These are phyloP conservation scores for Dryas octopetala DNA, from an alignment of 306 rosid genomes.

Conservation along the genomic window DNA sequence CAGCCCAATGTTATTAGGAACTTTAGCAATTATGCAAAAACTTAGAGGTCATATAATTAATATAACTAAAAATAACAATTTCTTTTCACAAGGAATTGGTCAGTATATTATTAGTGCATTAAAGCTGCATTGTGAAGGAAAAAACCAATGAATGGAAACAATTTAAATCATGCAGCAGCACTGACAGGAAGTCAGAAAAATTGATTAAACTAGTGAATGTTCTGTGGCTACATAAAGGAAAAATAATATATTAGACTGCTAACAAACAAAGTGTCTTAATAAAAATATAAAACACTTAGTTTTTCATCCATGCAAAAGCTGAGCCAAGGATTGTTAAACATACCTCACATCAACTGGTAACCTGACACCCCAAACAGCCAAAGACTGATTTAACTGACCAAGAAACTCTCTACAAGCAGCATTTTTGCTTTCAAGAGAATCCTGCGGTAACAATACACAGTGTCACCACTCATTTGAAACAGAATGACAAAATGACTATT, in stretches of 20 bases:
- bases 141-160: too few species aligned
- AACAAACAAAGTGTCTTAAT: not conserved
- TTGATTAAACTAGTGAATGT: too few species aligned
- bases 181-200: too few species aligned
- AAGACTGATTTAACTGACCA: slow-evolving; percentile 68
- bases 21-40: too few species aligned
- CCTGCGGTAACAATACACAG: slow-evolving; percentile 50
- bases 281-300: not conserved
- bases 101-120: too few species aligned
- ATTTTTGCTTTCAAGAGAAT: slow-evolving; percentile 74
- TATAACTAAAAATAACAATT: too few species aligned
- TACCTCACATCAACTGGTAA: slow-evolving; percentile 85
- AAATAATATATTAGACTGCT: not conserved
- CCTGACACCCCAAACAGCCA: slow-evolving; percentile 80
- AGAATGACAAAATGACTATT: slow-evolving; percentile 7
- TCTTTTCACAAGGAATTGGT: too few species aligned
- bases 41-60: too few species aligned
- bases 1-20: too few species aligned
- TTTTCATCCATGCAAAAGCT: slow-evolving; percentile 4
- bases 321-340: slow-evolving; percentile 15
- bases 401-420: slow-evolving; percentile 60
- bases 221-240: too few species aligned
- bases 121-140: too few species aligned
- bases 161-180: too few species aligned
- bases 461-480: slow-evolving; percentile 9